These are phyloP conservation scores for Populus nigra DNA, from an alignment of 345 rosid species.

Conservation along the genomic window DNA sequence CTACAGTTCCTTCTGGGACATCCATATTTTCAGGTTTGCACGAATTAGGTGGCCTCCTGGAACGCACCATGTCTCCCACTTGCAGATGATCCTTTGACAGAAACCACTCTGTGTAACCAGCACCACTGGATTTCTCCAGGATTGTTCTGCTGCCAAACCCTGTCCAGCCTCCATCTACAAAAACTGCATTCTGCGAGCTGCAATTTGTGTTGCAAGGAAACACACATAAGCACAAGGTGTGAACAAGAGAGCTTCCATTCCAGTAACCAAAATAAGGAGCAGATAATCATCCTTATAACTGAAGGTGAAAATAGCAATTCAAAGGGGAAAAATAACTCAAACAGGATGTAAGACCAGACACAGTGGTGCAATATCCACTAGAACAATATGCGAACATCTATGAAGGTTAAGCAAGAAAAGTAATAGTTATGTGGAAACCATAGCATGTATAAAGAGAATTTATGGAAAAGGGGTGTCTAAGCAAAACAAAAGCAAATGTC, in stretches of 20 bases:
- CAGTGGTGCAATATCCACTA: not conserved
- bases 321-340: not conserved
- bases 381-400: not conserved
- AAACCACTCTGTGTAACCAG: constrained; percentile 75
- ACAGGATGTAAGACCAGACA: not conserved
- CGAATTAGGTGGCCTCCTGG: constrained; percentile 69
- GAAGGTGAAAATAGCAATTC: not conserved
- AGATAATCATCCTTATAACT: not conserved
- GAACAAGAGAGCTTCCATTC: not conserved
- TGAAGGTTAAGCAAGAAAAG: not conserved
- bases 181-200: constrained; percentile 60
- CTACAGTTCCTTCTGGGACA: constrained; percentile 79
- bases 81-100: constrained; percentile 69
- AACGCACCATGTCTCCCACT: constrained; percentile 78
- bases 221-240: not conserved
- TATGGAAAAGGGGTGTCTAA: not conserved
- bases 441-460: not conserved
- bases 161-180: constrained; percentile 53
- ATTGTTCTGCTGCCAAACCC: constrained; percentile 38
- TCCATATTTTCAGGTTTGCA: constrained; percentile 66
- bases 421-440: not conserved
- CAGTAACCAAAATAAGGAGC: constrained; percentile 2
- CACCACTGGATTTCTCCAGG: constrained; percentile 34
- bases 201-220: constrained; percentile 20
- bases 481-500: not conserved